Conservation (phyloP, 352 stramenopile genomes). For the Pythium rhizo-oryzae region DNA sequence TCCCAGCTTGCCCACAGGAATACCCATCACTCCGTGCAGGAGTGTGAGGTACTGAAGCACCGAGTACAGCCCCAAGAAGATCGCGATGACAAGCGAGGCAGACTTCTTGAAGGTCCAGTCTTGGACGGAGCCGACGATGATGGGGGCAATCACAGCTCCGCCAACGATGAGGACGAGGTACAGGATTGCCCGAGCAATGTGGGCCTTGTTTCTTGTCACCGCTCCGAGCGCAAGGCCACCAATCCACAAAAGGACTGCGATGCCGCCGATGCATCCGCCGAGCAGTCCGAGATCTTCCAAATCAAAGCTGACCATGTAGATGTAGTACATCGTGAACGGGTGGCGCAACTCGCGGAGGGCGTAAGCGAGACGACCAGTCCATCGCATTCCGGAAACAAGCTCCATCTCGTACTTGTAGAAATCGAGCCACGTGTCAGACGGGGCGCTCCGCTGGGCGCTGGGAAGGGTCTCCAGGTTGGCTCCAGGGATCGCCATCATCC, state of each 20-base stretch:
- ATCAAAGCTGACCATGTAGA: constrained; percentile 76
- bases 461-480: constrained; percentile 50
- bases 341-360: constrained; percentile 76
- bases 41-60: constrained; percentile 79
- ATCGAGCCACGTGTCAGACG: constrained; percentile 70
- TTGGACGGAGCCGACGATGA: constrained; percentile 62
- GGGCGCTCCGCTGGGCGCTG: constrained; percentile 32
- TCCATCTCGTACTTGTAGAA: constrained; percentile 83
- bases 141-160: constrained; percentile 51
- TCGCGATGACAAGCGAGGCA: constrained; percentile 62
- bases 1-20: constrained; percentile 66
- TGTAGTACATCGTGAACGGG: constrained; percentile 83
- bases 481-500: constrained; percentile 74
- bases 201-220: constrained; percentile 62
- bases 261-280: constrained; percentile 56
- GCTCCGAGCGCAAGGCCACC: constrained; percentile 52
- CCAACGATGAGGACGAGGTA: constrained; percentile 78
- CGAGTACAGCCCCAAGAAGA: constrained; percentile 78
- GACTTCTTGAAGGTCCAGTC: constrained; percentile 72
- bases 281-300: constrained; percentile 70
- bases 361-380: constrained; percentile 69
- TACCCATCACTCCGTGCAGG: constrained; percentile 64
- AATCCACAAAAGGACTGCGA: constrained; percentile 69
- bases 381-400: constrained; percentile 63
- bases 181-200: constrained; percentile 52